Evolutionary conservation across 2,329 filamentous ascomycete species (phyloP).

Genomic region (Xylariaceae sp.): DNA sequence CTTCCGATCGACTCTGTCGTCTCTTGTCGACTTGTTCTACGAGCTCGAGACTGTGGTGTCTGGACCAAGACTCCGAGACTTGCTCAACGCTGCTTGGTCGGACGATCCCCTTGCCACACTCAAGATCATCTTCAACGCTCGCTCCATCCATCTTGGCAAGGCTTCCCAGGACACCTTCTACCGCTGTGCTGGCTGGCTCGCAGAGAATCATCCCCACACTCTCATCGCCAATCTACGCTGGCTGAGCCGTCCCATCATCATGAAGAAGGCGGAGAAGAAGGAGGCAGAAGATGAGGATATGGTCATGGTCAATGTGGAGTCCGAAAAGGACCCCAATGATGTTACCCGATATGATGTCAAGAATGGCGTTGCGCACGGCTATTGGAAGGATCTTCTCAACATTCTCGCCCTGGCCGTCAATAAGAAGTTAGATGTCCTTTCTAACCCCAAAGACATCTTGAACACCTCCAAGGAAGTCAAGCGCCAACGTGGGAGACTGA

Average conservation of each 20-base stretch:
- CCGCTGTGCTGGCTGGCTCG: constrained; percentile 53
- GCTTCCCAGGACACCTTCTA: constrained; percentile 46
- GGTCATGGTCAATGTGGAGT: constrained; percentile 32
- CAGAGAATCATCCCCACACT: constrained; percentile 50
- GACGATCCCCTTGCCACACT: constrained; percentile 46
- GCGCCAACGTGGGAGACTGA: background rate
- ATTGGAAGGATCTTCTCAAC: constrained; percentile 61
- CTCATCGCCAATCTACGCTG: constrained; percentile 51
- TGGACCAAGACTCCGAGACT: constrained; percentile 33
- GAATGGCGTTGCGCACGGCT: constrained; percentile 52
- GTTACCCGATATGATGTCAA: constrained; percentile 37
- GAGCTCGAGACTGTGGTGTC: constrained; percentile 43
- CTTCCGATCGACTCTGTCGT: constrained; percentile 40
- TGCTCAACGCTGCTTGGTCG: constrained; percentile 48
- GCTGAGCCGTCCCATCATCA: constrained; percentile 52
- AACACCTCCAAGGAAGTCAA: constrained; percentile 30
- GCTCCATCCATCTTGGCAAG: constrained; percentile 60
- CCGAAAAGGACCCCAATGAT: constrained; percentile 34
- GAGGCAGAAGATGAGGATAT: constrained; percentile 30
- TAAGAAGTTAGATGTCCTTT: constrained; percentile 39
- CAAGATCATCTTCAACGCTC: constrained; percentile 57
- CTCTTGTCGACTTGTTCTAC: constrained; percentile 52
- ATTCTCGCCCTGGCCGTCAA: constrained; percentile 50
- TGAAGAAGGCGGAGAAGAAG: constrained; percentile 46
- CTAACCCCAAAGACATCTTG: constrained; percentile 38